A percentile compares a stretch with the other conserved stretches of the same genome.
Conservation (phyloP, 2,329 filamentous ascomycete genomes). For the Colletotrichum chlorophyti region DNA sequence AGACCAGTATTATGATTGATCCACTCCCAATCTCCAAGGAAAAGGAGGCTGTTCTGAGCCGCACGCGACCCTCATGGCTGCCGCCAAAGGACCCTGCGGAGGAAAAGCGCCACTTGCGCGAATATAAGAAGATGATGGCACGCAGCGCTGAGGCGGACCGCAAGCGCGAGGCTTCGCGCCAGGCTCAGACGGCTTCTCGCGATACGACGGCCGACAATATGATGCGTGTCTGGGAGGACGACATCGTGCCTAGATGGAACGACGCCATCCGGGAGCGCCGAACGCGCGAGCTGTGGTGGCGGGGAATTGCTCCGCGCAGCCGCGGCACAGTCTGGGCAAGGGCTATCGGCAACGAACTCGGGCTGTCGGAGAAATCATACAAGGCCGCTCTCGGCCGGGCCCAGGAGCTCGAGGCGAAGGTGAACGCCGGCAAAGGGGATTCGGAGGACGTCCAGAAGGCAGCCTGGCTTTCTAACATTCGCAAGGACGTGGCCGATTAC, state of each 20-base stretch:
- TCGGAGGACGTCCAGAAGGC: slow-evolving; percentile 62
- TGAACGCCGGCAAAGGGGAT: slow-evolving; percentile 56
- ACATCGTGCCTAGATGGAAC: slow-evolving; percentile 79
- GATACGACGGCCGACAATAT: slow-evolving; percentile 62
- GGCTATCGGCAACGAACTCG: slow-evolving; percentile 77
- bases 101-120: slow-evolving; percentile 85
- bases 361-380: slow-evolving; percentile 71
- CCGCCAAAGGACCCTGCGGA: slow-evolving; percentile 89
- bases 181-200: slow-evolving; percentile 57
- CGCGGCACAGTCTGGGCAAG: slow-evolving; percentile 73
- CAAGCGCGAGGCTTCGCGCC: slow-evolving; percentile 60
- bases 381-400: slow-evolving; percentile 74
- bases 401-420: slow-evolving; percentile 64
- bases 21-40: slow-evolving; percentile 85
- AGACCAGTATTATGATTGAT: slow-evolving; percentile 83
- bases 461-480: slow-evolving; percentile 69
- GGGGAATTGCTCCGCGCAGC: slow-evolving; percentile 74
- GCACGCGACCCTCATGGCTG: slow-evolving; percentile 83
- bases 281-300: slow-evolving; percentile 83
- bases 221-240: slow-evolving; percentile 75
- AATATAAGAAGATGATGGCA: slow-evolving; percentile 85
- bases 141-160: slow-evolving; percentile 66
- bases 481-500: slow-evolving; percentile 64
- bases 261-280: slow-evolving; percentile 71
- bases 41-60: slow-evolving; percentile 82